Evolutionary conservation across 1,284 basidiomycete species (phyloP), one percentile per base, ranked within the genome.

Genomic region (Tilletia setariae): DNA sequence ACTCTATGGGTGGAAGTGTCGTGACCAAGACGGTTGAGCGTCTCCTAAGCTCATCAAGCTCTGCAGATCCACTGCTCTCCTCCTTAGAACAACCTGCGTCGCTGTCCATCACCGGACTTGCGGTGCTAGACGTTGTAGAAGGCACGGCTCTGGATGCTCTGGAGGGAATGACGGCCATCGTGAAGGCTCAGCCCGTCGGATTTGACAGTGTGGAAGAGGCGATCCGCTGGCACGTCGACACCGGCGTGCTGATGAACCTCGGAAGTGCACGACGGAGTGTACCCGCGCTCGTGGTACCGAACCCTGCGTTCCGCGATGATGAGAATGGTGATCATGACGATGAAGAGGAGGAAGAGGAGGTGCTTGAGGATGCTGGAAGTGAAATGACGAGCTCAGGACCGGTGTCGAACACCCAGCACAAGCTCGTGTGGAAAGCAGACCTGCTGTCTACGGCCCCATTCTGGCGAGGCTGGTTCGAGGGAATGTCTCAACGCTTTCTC

Each of bases 91-190:
- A 11, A 35, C 16, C 44, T 25, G 23, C 86, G 85, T 6, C 46
- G 19, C 46, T 23, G 8, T 53, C 51, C 23, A 53, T 53, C 6
- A 53, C 51, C 23, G 95, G 96, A 0, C 90, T 97, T 0, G 88
- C 88, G 0, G 93, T 97, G 1, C 85, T 99, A 1, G 96, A 98
- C 76, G 93, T 98, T 7, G 96, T 99, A 0, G 95, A 99, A 86
- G 95, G 94, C 7, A 93, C 93, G n/a, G 94, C 96, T 0, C 86
- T 98, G 44, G 93, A 95, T 61, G 91, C 94, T 0, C 86, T 98
- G 7, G 90, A 91, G 0, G 87, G 91, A 72, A 98, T 99, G 95
- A 88, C 91, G 70, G 87, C 86, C 53, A 89, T 98, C 30, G 86
- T 98, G n/a, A 89, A 90, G 65, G 87, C 89, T 16, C 88, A 93